phyloP scores from a whole-genome alignment of 768 basidiomycete genomes.

The Boletus rubroflammeus region DNA sequence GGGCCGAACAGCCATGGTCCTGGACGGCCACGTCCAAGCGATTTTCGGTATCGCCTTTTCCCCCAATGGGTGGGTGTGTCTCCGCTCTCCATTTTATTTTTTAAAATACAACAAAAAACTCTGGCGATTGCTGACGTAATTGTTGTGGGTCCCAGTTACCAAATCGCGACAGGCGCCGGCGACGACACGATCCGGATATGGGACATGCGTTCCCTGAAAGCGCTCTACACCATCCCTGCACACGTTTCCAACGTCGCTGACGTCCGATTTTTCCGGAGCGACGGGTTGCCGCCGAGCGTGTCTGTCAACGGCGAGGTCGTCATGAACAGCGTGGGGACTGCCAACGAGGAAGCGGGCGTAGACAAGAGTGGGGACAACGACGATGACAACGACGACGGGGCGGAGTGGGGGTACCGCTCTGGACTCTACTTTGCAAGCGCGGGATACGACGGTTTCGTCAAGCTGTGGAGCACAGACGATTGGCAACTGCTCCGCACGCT shows the following conservation, averaged over 20 bases:
- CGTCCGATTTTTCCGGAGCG: conserved; percentile 85
- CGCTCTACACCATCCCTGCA: conserved; percentile 94
- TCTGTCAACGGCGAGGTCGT: conserved; percentile 40
- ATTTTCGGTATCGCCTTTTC: conserved; percentile 91
- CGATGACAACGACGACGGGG: conserved; percentile 16
- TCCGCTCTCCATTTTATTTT: not conserved
- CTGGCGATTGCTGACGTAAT: conserved; percentile 10
- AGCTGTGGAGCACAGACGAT: conserved; percentile 97
- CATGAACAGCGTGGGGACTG: conserved; percentile 48
- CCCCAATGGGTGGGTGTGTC: conserved; percentile 91
- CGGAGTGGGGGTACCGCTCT: conserved; percentile 74
- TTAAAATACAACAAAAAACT: not conserved
- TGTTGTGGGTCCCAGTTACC: conserved; percentile 57
- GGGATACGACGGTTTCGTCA: conserved; percentile 94
- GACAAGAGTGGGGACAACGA: conserved; percentile 30
- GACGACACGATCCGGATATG: conserved; percentile 99
- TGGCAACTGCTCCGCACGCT: conserved; percentile 90
- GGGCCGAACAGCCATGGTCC: conserved; percentile 94
- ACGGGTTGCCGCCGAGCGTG: conserved; percentile 47
- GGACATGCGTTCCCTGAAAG: conserved; percentile 92
- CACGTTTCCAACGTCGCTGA: conserved; percentile 95
- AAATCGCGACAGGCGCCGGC: conserved; percentile 94
- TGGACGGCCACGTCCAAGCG: conserved; percentile 94
- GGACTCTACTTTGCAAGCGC: conserved; percentile 91
- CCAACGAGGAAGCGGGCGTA: conserved; percentile 23